A percentile compares a stretch with the other conserved stretches of the same genome.
Evolutionary conservation across 352 stramenopile species (phyloP).

Genomic region (Pythium aristosporum): DNA sequence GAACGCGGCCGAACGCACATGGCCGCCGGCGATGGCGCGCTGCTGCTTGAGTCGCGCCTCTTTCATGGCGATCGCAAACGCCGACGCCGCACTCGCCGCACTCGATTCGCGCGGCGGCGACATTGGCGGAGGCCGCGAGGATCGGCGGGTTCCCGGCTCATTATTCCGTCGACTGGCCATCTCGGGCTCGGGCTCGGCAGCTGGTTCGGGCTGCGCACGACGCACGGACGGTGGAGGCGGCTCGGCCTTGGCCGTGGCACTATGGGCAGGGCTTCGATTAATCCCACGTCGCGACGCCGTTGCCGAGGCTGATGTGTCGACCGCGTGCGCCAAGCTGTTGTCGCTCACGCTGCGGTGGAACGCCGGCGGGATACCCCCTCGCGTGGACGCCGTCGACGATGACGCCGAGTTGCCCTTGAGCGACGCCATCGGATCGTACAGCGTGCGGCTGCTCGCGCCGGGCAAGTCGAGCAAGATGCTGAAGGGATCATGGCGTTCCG

Average conservation of each 20-base stretch:
- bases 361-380: not conserved
- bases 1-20: conserved; percentile 1
- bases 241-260: not conserved
- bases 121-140: not conserved
- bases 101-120: conserved; percentile 25
- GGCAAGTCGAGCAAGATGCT: conserved; percentile 16
- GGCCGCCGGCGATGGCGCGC: conserved; percentile 24
- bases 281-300: not conserved
- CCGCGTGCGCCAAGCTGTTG: conserved; percentile 6
- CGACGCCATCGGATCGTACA: conserved; percentile 2
- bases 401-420: not conserved
- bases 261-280: not conserved
- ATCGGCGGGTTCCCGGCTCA: not conserved
- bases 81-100: conserved; percentile 51
- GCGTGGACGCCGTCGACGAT: not conserved
- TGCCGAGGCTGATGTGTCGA: not conserved
- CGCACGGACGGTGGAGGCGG: not conserved
- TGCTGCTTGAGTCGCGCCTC: conserved; percentile 72
- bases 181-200: conserved; percentile 24
- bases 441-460: conserved; percentile 2
- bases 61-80: conserved; percentile 80
- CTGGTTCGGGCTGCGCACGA: conserved; percentile 12
- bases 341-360: conserved; percentile 25
- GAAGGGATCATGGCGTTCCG: conserved; percentile 41
- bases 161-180: not conserved